Percentiles rank a stretch among this genome's conserved stretches.
phyloP scores from a whole-genome alignment of 108 stramenopile species.

The Skeletonema menzelii region DNA sequence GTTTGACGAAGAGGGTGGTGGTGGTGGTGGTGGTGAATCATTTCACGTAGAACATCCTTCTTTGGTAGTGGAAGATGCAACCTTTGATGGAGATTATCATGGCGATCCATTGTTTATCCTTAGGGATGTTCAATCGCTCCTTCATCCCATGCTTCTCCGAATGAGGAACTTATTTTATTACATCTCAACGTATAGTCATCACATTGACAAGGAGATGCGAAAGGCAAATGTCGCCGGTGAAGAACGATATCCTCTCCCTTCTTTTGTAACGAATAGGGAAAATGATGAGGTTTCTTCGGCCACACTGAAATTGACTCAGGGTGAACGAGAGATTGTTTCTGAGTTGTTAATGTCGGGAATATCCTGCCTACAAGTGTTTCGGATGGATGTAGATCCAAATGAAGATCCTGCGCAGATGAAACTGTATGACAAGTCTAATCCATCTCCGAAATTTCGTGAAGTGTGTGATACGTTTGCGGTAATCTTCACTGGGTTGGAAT shows the following conservation, averaged over 20 bases:
- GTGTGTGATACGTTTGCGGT: conserved; percentile 86
- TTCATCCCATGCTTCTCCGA: conserved; percentile 89
- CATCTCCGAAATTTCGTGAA: conserved; percentile 39
- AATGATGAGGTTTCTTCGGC: conserved; percentile 69
- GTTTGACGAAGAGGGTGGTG: background rate
- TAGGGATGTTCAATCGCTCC: conserved; percentile 70
- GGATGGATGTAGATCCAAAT: conserved; percentile 17
- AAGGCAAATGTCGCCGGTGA: conserved; percentile 36
- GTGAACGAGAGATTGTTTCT: conserved; percentile 80
- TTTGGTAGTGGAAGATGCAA: conserved; percentile 4
- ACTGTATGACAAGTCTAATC: background rate
- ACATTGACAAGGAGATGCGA: conserved; percentile 56
- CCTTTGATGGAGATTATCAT: background rate
- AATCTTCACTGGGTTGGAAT: conserved; percentile 85
- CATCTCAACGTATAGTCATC: conserved; percentile 77
- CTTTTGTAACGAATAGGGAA: conserved; percentile 13
- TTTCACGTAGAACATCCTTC: background rate
- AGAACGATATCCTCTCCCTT: conserved; percentile 30
- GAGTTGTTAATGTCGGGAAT: conserved; percentile 82
- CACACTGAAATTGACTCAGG: conserved; percentile 59
- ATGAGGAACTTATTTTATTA: conserved; percentile 95
- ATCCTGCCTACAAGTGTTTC: conserved; percentile 81
- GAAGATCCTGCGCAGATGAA: conserved; percentile 9
- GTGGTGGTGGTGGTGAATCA: background rate
- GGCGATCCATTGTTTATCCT: conserved; percentile 13